Percentiles rank a stretch among this genome's conserved stretches.
These are phyloP conservation scores for Fraxinus sp. DNA, from an alignment of 305 asterid species.

Conservation along the genomic window DNA sequence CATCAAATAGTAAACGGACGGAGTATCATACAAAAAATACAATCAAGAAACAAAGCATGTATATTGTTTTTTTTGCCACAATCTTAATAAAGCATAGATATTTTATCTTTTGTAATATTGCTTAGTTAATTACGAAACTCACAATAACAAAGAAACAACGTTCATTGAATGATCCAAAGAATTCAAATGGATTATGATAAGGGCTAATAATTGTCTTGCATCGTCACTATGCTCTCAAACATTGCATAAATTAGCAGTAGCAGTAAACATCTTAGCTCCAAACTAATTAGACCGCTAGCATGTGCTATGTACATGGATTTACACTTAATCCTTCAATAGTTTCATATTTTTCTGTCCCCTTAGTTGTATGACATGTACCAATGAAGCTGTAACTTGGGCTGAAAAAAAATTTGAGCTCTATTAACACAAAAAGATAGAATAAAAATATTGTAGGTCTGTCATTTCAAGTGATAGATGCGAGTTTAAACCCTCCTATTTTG, in stretches of 20 bases:
- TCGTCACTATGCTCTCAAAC: not conserved
- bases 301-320: not conserved
- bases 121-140: not conserved
- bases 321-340: not conserved
- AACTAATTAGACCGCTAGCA: not conserved
- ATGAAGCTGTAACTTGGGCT: not conserved
- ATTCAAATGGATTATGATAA: not conserved
- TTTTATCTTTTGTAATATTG: not conserved
- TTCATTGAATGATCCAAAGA: not conserved
- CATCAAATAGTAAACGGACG: not conserved
- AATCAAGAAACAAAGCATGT: not conserved
- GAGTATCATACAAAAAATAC: not conserved
- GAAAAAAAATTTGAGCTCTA: not conserved
- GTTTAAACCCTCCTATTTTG: slow-evolving; percentile 5
- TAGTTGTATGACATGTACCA: not conserved
- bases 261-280: not conserved
- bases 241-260: not conserved
- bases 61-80: not conserved
- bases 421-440: not conserved
- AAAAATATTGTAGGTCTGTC: not conserved
- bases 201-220: not conserved
- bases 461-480: not conserved
- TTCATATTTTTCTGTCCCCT: not conserved
- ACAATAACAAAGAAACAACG: not conserved
- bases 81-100: not conserved